Evolutionary conservation across 2,329 filamentous ascomycete species (phyloP).

Genomic region (Penicillium sclerotigenum): DNA sequence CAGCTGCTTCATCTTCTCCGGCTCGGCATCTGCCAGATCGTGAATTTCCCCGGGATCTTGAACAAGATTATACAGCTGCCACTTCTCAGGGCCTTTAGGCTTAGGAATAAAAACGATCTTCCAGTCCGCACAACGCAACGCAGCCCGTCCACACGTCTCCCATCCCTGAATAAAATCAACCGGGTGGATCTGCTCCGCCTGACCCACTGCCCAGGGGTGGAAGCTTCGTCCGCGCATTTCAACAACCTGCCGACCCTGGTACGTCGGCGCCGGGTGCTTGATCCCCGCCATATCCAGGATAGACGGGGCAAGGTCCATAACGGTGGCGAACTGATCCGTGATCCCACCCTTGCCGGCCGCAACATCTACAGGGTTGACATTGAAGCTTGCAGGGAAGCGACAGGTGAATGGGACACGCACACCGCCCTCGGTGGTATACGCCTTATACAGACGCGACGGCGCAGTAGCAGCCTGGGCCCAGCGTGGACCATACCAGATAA

Average conservation of each 20-base stretch:
- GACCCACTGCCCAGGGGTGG: constrained; percentile 40
- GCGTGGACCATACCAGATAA: constrained; percentile 59
- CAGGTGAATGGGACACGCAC: constrained; percentile 55
- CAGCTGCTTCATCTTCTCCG: constrained; percentile 48
- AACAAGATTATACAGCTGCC: constrained; percentile 56
- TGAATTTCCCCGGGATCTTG: constrained; percentile 53
- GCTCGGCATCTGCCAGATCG: constrained; percentile 43
- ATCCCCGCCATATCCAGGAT: constrained; percentile 43
- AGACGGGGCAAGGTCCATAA: constrained; percentile 53
- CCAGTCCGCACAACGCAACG: constrained; percentile 56
- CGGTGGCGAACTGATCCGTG: constrained; percentile 52
- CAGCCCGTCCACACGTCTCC: constrained; percentile 55
- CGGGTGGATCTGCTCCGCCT: constrained; percentile 45
- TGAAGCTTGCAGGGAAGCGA: constrained; percentile 36
- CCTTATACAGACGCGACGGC: constrained; percentile 50
- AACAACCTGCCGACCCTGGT: constrained; percentile 51
- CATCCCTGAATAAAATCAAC: constrained; percentile 55
- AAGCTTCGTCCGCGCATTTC: constrained; percentile 52
- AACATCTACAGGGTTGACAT: constrained; percentile 17
- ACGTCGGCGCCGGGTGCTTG: constrained; percentile 54
- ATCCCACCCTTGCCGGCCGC: constrained; percentile 37
- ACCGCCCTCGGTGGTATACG: constrained; percentile 50
- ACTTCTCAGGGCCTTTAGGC: constrained; percentile 54
- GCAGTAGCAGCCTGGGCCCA: constrained; percentile 57
- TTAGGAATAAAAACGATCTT: constrained; percentile 59